Evolutionary conservation across 2,329 filamentous ascomycete species (phyloP).

Genomic region (Verticillium dahliae): DNA sequence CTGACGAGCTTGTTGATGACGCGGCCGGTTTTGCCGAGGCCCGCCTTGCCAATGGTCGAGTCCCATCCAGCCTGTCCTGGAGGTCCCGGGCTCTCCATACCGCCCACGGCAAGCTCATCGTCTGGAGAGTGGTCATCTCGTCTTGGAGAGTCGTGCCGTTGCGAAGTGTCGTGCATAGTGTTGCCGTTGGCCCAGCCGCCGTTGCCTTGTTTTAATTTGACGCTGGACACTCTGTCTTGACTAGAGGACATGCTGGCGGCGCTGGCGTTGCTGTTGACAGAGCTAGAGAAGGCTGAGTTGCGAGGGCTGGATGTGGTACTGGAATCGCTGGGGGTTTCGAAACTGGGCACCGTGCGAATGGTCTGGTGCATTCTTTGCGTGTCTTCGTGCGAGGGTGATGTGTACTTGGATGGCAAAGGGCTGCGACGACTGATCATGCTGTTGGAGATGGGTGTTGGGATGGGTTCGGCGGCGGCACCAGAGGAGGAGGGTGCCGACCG

Average conservation of each 20-base stretch:
- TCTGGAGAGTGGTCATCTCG: conserved; percentile 8
- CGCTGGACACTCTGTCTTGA: conserved; percentile 23
- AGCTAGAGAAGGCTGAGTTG: conserved; percentile 50
- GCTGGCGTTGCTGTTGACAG: conserved; percentile 47
- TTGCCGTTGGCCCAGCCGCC: conserved; percentile 8
- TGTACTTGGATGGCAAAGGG: not conserved
- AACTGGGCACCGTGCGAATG: conserved; percentile 51
- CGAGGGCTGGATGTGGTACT: conserved; percentile 30
- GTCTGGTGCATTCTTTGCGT: conserved; percentile 34
- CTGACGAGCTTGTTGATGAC: conserved; percentile 78
- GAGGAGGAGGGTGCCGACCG: conserved; percentile 7
- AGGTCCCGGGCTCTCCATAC: conserved; percentile 22
- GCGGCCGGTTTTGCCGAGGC: conserved; percentile 66
- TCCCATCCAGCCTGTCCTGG: conserved; percentile 45
- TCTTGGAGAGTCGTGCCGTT: conserved; percentile 2
- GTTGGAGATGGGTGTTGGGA: conserved; percentile 30
- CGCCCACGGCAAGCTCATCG: conserved; percentile 14
- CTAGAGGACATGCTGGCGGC: conserved; percentile 33
- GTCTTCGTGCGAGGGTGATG: conserved; percentile 11
- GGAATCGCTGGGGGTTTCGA: conserved; percentile 40
- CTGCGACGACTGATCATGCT: conserved; percentile 24
- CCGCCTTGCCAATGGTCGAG: conserved; percentile 62
- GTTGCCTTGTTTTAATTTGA: conserved; percentile 25
- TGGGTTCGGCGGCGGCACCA: conserved; percentile 18
- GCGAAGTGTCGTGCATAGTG: conserved; percentile 1